Evolutionary conservation across 164 flowering plant species (phyloP), one percentile per base, ranked within the genome.

Genomic region (Protea cynaroides): DNA sequence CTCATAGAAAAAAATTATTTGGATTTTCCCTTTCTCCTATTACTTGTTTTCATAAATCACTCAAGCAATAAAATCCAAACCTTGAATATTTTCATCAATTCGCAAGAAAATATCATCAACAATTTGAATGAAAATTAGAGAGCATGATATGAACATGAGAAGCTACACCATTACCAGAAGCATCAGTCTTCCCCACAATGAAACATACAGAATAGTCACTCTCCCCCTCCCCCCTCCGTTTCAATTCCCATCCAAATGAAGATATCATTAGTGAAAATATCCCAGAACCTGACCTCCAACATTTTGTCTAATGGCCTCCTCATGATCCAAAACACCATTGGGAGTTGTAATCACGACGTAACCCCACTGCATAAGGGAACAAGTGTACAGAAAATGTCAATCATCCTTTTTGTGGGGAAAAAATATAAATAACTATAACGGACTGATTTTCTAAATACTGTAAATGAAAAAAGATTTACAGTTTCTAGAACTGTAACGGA

Each of bases 261-360:
- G 46, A 40, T 9, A 40, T 9, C 1, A 13, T 58, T 72, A 86
- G 67, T 86, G 80, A 51, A 86, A 86, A 70, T 79, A 89, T 18
- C 98, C 96, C 29, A 92, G 79, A 69, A 86, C 95, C 69, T 86
- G 95, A 24, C 96, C 96, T 15, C 96, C 98, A 36, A 86, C 88
- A 60, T 88, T 88, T 51, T 84, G 86, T 58, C 67, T 71, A 51
- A 82, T 72, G 14, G 88, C 86, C 64, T 82, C 83, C 66, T 84
- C 86, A 55, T 84, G 88, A 65, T 84, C 88, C 73, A 84, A 63
- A 63, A 92, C 71, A 40, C 98, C 98, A 73, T 86, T 88, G 12
- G 98, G 95, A 63, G 96, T 92, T 37, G 95, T 80, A 52, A 92
- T 77, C 72, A 92, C 96, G 54, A 89, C 84, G 65, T 89, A 90